phyloP scores from a whole-genome alignment of 2,329 filamentous ascomycete species.

The Colletotrichum gloeosporioides region DNA sequence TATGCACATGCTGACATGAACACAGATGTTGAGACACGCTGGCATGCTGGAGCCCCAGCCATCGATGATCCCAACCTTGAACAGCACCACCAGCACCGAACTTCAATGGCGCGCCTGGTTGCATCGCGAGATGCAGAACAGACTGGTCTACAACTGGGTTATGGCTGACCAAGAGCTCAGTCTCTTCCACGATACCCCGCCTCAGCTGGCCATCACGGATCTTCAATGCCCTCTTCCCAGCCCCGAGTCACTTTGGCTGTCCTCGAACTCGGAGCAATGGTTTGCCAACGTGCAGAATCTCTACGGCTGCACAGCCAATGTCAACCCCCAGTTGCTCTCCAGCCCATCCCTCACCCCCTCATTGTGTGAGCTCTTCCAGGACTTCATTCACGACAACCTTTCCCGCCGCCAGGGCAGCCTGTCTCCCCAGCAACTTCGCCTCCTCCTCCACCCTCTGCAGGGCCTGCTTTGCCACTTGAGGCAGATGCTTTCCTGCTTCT shows the following conservation, averaged over 20 bases:
- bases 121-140: slow-evolving; percentile 66
- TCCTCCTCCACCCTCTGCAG: slow-evolving; percentile 73
- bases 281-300: slow-evolving; percentile 62
- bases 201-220: slow-evolving; percentile 69
- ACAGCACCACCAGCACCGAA: slow-evolving; percentile 48
- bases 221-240: slow-evolving; percentile 68
- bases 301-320: slow-evolving; percentile 55
- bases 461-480: slow-evolving; percentile 67
- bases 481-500: slow-evolving; percentile 70
- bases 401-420: slow-evolving; percentile 48
- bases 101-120: slow-evolving; percentile 69
- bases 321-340: slow-evolving; percentile 57
- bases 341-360: slow-evolving; percentile 60
- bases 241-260: slow-evolving; percentile 67
- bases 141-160: slow-evolving; percentile 77
- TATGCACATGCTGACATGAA: background rate
- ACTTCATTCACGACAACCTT: slow-evolving; percentile 70
- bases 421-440: slow-evolving; percentile 64
- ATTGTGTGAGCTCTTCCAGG: slow-evolving; percentile 69
- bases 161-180: slow-evolving; percentile 77
- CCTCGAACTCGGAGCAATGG: slow-evolving; percentile 65
- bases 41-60: slow-evolving; percentile 65
- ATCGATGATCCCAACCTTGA: slow-evolving; percentile 47
- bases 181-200: slow-evolving; percentile 68
- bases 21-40: slow-evolving; percentile 71